Evolutionary conservation across 75 land plant genomes (phyloP).

Genomic region (Sequoiadendron giganteum): DNA sequence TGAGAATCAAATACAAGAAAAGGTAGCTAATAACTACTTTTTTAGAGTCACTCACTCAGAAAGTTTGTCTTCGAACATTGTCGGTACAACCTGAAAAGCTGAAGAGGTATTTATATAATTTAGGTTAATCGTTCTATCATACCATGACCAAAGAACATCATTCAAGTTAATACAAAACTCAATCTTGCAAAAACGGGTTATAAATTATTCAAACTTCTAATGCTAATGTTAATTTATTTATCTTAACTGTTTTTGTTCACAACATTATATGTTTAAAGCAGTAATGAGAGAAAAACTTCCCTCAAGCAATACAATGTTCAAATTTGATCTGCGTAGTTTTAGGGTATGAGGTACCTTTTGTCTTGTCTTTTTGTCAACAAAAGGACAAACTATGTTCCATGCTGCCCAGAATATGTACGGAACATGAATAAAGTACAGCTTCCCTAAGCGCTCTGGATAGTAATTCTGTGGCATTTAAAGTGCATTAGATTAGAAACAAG

Average conservation of each 20-base stretch:
- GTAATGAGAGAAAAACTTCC: background rate
- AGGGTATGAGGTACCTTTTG: conserved; percentile 22
- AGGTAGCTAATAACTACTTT: background rate
- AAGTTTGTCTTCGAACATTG: background rate
- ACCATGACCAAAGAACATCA: background rate
- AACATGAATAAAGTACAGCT: conserved; percentile 21
- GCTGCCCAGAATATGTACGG: conserved; percentile 32
- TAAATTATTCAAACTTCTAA: background rate
- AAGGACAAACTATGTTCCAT: conserved; percentile 29
- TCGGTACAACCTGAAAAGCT: background rate
- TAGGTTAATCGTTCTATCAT: background rate
- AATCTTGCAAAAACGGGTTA: background rate
- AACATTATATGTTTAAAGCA: background rate
- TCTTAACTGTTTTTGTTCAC: background rate
- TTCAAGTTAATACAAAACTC: background rate
- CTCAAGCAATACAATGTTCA: background rate
- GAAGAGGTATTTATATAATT: too few species aligned
- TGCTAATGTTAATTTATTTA: too few species aligned
- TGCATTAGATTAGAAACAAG: conserved; percentile 3
- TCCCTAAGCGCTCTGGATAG: conserved; percentile 38
- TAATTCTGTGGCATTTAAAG: conserved; percentile 23
- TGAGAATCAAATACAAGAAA: background rate
- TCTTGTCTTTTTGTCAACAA: conserved; percentile 25
- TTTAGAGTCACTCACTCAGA: background rate
- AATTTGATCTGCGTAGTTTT: background rate